These are phyloP conservation scores for Pseudogymnoascus sp. DNA, from an alignment of 2,329 filamentous ascomycete species.

Conservation along the genomic window DNA sequence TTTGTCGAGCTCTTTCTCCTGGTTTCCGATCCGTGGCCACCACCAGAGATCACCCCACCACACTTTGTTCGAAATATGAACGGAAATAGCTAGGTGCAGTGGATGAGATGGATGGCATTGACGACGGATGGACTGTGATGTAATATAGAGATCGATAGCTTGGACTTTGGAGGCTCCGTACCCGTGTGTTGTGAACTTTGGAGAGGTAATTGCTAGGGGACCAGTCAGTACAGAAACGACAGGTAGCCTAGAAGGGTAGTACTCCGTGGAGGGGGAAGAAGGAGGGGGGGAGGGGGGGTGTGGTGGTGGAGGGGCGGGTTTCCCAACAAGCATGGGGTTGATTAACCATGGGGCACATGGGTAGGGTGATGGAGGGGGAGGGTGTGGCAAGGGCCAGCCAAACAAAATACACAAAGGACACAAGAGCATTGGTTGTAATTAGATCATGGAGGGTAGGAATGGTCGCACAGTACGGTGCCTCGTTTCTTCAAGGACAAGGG, in stretches of 20 bases:
- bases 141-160: neutral
- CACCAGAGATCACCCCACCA: neutral
- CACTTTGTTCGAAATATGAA: neutral
- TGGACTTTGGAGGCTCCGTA: neutral
- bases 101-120: neutral
- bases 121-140: neutral
- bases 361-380: neutral
- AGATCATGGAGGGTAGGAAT: neutral
- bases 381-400: neutral
- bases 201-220: neutral
- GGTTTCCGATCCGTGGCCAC: neutral
- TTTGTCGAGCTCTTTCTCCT: neutral
- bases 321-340: neutral
- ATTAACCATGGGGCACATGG: conserved; percentile 1
- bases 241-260: neutral
- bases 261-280: neutral
- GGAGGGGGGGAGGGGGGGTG: neutral
- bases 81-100: neutral
- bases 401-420: neutral
- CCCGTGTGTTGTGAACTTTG: neutral
- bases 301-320: neutral
- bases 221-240: neutral
- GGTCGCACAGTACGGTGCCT: neutral
- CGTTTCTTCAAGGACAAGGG: neutral
- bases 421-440: neutral